Evolutionary conservation across 305 asterid genomes (phyloP), one percentile per base, ranked within the genome.

Genomic region (Rubia tinctorum): DNA sequence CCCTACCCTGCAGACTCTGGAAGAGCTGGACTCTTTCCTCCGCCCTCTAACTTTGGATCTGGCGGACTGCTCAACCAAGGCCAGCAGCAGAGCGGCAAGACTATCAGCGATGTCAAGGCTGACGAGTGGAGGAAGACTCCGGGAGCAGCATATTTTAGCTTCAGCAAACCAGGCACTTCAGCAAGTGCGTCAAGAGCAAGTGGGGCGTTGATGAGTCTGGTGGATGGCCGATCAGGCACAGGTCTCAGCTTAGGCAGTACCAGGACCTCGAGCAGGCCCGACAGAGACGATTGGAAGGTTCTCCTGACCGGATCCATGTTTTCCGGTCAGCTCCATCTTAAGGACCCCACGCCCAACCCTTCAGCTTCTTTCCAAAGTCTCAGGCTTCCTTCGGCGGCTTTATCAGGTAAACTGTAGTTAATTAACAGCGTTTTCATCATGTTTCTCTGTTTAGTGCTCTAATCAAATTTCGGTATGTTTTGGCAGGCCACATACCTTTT

Each of bases 141-240:
- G 25, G 76, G 72, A 76, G 76, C 71, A 60, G 68, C 79, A 68
- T 75, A 56, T 34, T 59, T 34, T 18, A 22, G 13, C 40, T 65
- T 75, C 39, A 53, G 75, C 30, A 83, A 78, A 73, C 79, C 80
- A 44, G 83, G 80, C 55, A 75, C 70, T 59, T 65, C 72, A 2
- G 80, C 75, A 42, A 55, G 78, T 25, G 74, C 37, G 66, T 73
- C 72, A 15, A 79, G 77, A 51, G 71, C 84, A 27, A 27, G 30
- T 27, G 30, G 30, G 30, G 30, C 30, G 71, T 73, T 93, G 82
- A 84, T 91, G 22, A 88, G 90, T 55, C 78, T 91, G 78, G 90
- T 88, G 97, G 88, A 93, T 75, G 89, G 75, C 59, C 68, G 86
- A 47, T 77, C 82, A 56, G 71, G 76, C 51, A 56, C 85, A 8